Percentiles rank a stretch among this genome's conserved stretches.
phyloP scores from a whole-genome alignment of 2,329 filamentous ascomycete species.

The Coleophoma cylindrospora region DNA sequence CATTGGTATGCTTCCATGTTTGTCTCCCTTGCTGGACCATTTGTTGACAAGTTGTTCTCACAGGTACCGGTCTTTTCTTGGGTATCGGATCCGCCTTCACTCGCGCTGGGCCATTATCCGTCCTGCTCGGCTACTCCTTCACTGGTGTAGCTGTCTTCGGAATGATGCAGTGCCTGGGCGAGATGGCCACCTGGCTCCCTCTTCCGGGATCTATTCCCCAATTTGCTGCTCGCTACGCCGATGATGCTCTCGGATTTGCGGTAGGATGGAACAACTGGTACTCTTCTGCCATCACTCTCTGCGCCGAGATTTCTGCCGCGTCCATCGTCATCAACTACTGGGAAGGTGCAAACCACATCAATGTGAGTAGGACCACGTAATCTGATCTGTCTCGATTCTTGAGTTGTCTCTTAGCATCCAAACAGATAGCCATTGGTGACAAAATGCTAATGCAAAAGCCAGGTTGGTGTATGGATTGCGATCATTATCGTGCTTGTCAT shows the following conservation, averaged over 20 bases:
- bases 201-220: constrained; percentile 46
- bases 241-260: constrained; percentile 50
- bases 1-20: constrained; percentile 30
- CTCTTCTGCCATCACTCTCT: constrained; percentile 22
- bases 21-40: too few relatives aligned
- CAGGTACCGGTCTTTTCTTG: constrained; percentile 45
- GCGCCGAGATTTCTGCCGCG: constrained; percentile 45
- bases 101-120: constrained; percentile 46
- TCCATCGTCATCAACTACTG: constrained; percentile 45
- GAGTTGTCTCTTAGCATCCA: too few relatives aligned
- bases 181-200: constrained; percentile 46
- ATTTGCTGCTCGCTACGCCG: constrained; percentile 36
- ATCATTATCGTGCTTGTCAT: constrained; percentile 34
- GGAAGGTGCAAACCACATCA: constrained; percentile 25
- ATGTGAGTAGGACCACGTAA: background rate
- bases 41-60: too few relatives aligned
- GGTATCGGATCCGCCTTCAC: constrained; percentile 47
- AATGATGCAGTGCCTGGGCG: constrained; percentile 45
- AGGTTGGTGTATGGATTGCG: constrained; percentile 28
- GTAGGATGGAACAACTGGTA: constrained; percentile 46
- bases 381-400: too few relatives aligned
- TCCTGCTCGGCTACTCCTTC: constrained; percentile 47
- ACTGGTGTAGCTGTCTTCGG: constrained; percentile 45
- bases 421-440: too few relatives aligned
- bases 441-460: too few relatives aligned